A percentile compares a stretch with the other conserved stretches of the same genome.
Conservation (phyloP, 2,329 filamentous ascomycete genomes). For the Colletotrichum godetiae region DNA sequence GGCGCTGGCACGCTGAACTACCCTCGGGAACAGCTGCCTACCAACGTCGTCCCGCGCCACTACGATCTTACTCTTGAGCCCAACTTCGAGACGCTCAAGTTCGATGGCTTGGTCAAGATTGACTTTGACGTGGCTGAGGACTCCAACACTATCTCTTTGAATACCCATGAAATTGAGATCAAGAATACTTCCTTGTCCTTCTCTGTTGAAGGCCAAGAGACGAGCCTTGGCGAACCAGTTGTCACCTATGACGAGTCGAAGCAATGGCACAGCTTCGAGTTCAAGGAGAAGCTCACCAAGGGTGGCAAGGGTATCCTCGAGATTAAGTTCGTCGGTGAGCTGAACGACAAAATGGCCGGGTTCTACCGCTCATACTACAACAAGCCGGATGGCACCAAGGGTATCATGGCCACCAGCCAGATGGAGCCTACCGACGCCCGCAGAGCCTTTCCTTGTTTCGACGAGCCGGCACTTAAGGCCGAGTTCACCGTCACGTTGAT, state of each 20-base stretch:
- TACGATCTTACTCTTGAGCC: conserved; percentile 94
- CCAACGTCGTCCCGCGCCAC: conserved; percentile 91
- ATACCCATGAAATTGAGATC: conserved; percentile 88
- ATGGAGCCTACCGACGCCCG: conserved; percentile 97
- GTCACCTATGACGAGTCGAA: conserved; percentile 81
- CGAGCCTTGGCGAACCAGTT: conserved; percentile 68
- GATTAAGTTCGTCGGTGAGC: conserved; percentile 75
- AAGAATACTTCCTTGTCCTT: conserved; percentile 62
- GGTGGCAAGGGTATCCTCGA: conserved; percentile 77
- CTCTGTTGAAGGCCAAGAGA: conserved; percentile 44
- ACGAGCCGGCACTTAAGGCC: conserved; percentile 94
- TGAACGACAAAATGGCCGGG: conserved; percentile 97
- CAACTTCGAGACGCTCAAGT: conserved; percentile 88
- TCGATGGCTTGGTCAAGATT: conserved; percentile 85
- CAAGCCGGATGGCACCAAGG: conserved; percentile 79
- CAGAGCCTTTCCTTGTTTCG: conserved; percentile 94
- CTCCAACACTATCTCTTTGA: conserved; percentile 86
- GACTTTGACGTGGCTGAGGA: conserved; percentile 89
- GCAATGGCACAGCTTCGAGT: conserved; percentile 85
- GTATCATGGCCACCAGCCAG: conserved; percentile 89
- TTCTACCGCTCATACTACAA: conserved; percentile 98
- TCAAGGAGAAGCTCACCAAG: conserved; percentile 77
- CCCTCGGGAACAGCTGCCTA: conserved; percentile 84
- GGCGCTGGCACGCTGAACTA: conserved; percentile 31
- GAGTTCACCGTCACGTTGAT: conserved; percentile 92